These are phyloP conservation scores for Fomitopsis serialis DNA, from an alignment of 768 basidiomycete species.

Conservation along the genomic window DNA sequence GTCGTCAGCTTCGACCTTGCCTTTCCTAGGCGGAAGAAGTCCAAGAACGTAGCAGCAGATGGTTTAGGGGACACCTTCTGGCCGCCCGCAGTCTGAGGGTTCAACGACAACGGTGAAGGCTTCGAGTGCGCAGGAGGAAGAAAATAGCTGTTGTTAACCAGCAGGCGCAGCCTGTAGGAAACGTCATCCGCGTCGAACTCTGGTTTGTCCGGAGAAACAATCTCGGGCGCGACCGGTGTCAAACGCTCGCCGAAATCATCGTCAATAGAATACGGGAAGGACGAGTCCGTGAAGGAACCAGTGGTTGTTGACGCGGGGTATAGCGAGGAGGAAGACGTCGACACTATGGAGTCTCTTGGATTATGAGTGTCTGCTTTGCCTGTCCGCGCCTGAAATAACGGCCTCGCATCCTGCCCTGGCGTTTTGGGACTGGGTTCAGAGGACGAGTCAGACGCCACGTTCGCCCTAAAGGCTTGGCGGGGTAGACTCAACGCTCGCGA, in stretches of 20 bases:
- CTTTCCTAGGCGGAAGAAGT: slow-evolving; percentile 66
- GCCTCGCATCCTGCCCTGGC: slow-evolving; percentile 11
- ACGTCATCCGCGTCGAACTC: slow-evolving; percentile 66
- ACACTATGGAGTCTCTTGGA: slow-evolving; percentile 45
- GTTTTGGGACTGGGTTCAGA: slow-evolving; percentile 23
- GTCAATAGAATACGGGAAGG: slow-evolving; percentile 52
- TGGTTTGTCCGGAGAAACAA: slow-evolving; percentile 18
- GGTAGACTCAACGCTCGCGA: slow-evolving; percentile 27
- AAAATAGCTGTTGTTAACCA: slow-evolving; percentile 86
- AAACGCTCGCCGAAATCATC: slow-evolving; percentile 29
- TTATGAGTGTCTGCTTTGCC: slow-evolving; percentile 18
- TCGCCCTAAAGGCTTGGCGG: slow-evolving; percentile 27
- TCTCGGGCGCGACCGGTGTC: slow-evolving; percentile 22
- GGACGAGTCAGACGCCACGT: slow-evolving; percentile 23
- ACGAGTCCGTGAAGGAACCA: slow-evolving; percentile 58
- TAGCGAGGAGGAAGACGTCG: slow-evolving; percentile 67
- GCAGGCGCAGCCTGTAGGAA: slow-evolving; percentile 74
- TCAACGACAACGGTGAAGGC: slow-evolving; percentile 64
- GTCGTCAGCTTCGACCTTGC: slow-evolving; percentile 58
- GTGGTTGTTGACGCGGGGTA: slow-evolving; percentile 73
- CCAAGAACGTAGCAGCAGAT: slow-evolving; percentile 54
- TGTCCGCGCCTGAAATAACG: slow-evolving; percentile 8
- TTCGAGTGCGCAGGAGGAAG: slow-evolving; percentile 85
- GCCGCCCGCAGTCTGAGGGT: slow-evolving; percentile 25
- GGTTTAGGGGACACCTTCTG: slow-evolving; percentile 43